These are phyloP conservation scores for Eucalyptus coolabah DNA, from an alignment of 345 rosid species.

Conservation along the genomic window DNA sequence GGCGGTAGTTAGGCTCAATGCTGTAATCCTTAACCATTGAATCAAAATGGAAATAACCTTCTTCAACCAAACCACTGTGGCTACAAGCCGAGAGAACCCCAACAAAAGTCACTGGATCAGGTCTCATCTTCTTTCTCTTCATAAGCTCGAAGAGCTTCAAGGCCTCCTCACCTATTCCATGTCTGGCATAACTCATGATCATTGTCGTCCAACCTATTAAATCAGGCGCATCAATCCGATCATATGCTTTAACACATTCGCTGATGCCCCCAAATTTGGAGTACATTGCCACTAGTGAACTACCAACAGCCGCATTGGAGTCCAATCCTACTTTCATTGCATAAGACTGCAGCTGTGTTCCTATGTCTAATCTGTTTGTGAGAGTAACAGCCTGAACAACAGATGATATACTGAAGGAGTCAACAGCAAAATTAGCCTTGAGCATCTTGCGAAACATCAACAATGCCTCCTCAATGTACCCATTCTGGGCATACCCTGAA, in stretches of 20 bases:
- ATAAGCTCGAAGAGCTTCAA: constrained; percentile 34
- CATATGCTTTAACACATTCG: constrained; percentile 41
- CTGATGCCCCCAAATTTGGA: constrained; percentile 60
- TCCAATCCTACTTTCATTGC: constrained; percentile 36
- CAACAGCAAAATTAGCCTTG: constrained; percentile 20
- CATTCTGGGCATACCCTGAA: constrained; percentile 51
- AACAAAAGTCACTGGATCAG: constrained; percentile 59
- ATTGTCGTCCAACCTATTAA: constrained; percentile 61
- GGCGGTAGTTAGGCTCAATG: constrained; percentile 46
- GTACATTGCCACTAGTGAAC: constrained; percentile 58
- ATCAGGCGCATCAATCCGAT: constrained; percentile 49
- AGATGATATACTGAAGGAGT: constrained; percentile 47
- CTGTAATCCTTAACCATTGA: constrained; percentile 52
- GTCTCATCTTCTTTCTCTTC: constrained; percentile 34
- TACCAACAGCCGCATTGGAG: constrained; percentile 53
- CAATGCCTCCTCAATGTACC: constrained; percentile 35
- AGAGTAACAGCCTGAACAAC: constrained; percentile 38
- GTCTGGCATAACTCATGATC: constrained; percentile 61
- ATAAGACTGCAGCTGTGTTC: constrained; percentile 54
- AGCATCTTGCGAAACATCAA: constrained; percentile 32
- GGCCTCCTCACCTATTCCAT: constrained; percentile 62
- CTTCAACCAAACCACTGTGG: constrained; percentile 58
- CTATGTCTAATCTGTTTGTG: constrained; percentile 26
- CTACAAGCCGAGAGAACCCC: constrained; percentile 72
- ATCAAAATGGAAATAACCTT: constrained; percentile 43